phyloP scores from a whole-genome alignment of 257 asterid genomes.

The Rubia yunnanensis region DNA sequence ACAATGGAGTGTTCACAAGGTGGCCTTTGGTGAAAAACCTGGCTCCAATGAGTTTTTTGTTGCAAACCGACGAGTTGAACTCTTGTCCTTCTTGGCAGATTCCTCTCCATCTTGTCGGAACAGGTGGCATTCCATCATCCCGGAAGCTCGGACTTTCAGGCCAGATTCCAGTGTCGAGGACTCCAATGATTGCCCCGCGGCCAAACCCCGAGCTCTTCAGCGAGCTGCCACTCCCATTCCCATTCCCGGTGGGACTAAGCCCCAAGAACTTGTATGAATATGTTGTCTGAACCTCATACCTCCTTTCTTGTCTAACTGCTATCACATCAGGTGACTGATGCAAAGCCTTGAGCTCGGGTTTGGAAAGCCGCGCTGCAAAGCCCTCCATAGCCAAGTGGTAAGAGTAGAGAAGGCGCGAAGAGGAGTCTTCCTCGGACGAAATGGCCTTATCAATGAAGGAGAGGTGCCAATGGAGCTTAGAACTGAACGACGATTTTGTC shows the following conservation, averaged over 20 bases:
- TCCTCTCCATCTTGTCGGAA: slow-evolving; percentile 73
- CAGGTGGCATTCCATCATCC: slow-evolving; percentile 61
- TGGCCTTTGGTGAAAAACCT: slow-evolving; percentile 73
- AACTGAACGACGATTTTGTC: slow-evolving; percentile 30
- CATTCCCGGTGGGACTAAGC: slow-evolving; percentile 29
- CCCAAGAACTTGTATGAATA: slow-evolving; percentile 81
- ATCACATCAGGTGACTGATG: slow-evolving; percentile 37
- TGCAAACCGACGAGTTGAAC: slow-evolving; percentile 55
- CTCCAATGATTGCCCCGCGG: slow-evolving; percentile 64
- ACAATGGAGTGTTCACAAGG: slow-evolving; percentile 39
- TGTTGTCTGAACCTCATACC: slow-evolving; percentile 57
- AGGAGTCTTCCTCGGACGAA: slow-evolving; percentile 28
- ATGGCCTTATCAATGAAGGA: slow-evolving; percentile 49
- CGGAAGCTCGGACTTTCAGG: slow-evolving; percentile 88
- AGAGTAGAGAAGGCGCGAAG: slow-evolving; percentile 69
- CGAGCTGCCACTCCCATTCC: slow-evolving; percentile 42
- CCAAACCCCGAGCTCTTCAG: slow-evolving; percentile 45
- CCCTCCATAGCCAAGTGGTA: slow-evolving; percentile 74
- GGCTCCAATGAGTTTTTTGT: slow-evolving; percentile 74
- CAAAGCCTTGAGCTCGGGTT: slow-evolving; percentile 34
- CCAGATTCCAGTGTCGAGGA: slow-evolving; percentile 87
- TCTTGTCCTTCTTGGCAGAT: slow-evolving; percentile 53
- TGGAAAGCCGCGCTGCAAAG: slow-evolving; percentile 65
- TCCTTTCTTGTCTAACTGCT: slow-evolving; percentile 57
- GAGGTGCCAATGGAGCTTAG: slow-evolving; percentile 78